phyloP scores from a whole-genome alignment of 495 filamentous ascomycete species.

The Penicillium bialowiezense region DNA sequence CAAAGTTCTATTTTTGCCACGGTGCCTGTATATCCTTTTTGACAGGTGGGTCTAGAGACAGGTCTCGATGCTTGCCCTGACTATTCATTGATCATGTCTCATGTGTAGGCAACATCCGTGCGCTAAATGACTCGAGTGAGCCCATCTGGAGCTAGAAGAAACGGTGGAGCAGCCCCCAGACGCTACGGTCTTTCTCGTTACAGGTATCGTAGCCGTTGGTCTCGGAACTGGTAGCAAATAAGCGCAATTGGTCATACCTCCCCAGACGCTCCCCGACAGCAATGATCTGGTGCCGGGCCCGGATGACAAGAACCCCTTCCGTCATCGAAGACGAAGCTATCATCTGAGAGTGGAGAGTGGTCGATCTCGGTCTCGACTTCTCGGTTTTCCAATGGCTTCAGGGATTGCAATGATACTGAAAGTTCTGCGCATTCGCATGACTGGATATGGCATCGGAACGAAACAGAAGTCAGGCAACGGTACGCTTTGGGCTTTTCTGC shows the following conservation, averaged over 20 bases:
- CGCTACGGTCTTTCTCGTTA: neutral
- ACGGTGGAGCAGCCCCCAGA: neutral
- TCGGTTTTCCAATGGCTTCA: neutral
- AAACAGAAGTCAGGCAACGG: neutral
- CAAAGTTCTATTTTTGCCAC: neutral
- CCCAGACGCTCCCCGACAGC: neutral
- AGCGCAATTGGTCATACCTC: neutral
- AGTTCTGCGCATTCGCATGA: slow-evolving; percentile 4
- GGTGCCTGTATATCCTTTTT: neutral
- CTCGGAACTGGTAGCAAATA: neutral
- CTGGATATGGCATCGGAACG: slow-evolving; percentile 6
- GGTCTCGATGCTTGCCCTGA: neutral
- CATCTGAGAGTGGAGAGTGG: neutral
- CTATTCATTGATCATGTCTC: neutral
- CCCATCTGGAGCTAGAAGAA: neutral
- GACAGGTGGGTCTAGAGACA: neutral
- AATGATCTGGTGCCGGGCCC: neutral
- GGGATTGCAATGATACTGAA: slow-evolving; percentile 1
- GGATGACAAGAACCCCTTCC: neutral
- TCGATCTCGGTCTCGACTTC: slow-evolving; percentile 2
- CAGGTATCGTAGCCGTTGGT: neutral
- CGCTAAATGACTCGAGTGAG: neutral
- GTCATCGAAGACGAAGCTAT: neutral
- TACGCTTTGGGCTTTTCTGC: neutral
- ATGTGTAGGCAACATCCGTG: neutral